Evolutionary conservation across 176 grass and related monocot species (phyloP).

Genomic region (Tillandsia fasciculata): DNA sequence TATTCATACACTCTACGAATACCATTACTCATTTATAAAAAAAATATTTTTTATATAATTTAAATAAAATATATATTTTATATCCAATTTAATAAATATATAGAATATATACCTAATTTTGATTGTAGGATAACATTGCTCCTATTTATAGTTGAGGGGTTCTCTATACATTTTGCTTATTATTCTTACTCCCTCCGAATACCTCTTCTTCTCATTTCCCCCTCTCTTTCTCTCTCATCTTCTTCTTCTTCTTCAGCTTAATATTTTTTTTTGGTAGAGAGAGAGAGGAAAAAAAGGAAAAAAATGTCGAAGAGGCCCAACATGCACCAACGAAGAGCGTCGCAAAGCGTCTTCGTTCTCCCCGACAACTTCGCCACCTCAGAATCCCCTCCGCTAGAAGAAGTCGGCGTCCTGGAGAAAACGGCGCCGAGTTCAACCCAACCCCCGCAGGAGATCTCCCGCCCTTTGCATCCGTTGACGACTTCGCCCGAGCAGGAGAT

Average conservation of each 20-base stretch:
- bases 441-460: neutral
- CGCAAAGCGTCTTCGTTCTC: conserved; percentile 66
- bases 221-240: neutral
- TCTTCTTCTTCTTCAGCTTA: no score
- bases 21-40: no score
- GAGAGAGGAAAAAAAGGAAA: no score
- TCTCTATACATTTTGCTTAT: no score
- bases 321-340: conserved; percentile 81
- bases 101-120: no score
- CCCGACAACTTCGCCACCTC: conserved; percentile 71
- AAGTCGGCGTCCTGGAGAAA: neutral
- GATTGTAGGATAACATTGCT: no score
- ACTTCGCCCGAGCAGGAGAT: neutral
- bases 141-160: no score
- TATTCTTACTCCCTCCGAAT: neutral
- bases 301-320: conserved; percentile 56
- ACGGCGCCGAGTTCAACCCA: neutral
- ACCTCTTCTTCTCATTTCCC: neutral
- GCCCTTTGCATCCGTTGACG: conserved; percentile 3
- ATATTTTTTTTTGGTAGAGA: no score
- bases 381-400: conserved; percentile 28
- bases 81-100: no score
- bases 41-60: no score
- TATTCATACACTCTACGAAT: no score
- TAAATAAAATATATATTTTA: no score